Percentiles rank a stretch among this genome's conserved stretches.
phyloP scores from a whole-genome alignment of 352 stramenopile genomes.

The Phytophthora hybrid region DNA sequence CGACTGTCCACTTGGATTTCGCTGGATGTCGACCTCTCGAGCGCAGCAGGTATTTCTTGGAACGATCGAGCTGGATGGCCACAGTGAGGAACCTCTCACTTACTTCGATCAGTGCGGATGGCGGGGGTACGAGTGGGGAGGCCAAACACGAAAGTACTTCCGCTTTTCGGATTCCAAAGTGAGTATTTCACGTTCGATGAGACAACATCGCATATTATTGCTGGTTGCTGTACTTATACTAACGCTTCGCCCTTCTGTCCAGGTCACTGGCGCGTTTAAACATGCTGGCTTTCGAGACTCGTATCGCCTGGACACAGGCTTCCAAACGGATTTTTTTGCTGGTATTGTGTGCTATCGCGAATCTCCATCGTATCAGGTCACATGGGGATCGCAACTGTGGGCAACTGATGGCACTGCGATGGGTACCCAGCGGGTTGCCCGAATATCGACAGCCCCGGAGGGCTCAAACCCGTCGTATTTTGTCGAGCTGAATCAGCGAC shows the following conservation, averaged over 20 bases:
- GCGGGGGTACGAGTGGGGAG: slow-evolving; percentile 78
- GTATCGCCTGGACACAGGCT: slow-evolving; percentile 60
- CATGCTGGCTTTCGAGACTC: slow-evolving; percentile 81
- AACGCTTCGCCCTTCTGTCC: slow-evolving; percentile 8
- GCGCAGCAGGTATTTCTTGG: slow-evolving; percentile 55
- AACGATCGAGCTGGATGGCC: slow-evolving; percentile 30
- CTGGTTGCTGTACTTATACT: not conserved
- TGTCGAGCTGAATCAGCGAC: slow-evolving; percentile 40
- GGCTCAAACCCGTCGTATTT: slow-evolving; percentile 51
- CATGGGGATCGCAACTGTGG: slow-evolving; percentile 78
- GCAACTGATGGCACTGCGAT: slow-evolving; percentile 75
- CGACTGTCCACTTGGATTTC: slow-evolving; percentile 85
- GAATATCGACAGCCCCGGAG: slow-evolving; percentile 42
- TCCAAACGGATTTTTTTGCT: slow-evolving; percentile 68
- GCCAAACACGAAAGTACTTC: slow-evolving; percentile 70
- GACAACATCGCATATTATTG: not conserved
- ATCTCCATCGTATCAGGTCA: slow-evolving; percentile 7
- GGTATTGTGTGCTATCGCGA: slow-evolving; percentile 80
- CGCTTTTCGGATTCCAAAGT: slow-evolving; percentile 87
- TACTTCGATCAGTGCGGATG: slow-evolving; percentile 92
- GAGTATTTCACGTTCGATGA: not conserved
- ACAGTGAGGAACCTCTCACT: slow-evolving; percentile 49
- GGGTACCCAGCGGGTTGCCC: slow-evolving; percentile 68
- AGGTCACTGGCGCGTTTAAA: slow-evolving; percentile 85
- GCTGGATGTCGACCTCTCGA: slow-evolving; percentile 88